A percentile compares a stretch with the other conserved stretches of the same genome.
These are phyloP conservation scores for Fusarium agapanthi DNA, from an alignment of 2,329 filamentous ascomycete species.

Conservation along the genomic window DNA sequence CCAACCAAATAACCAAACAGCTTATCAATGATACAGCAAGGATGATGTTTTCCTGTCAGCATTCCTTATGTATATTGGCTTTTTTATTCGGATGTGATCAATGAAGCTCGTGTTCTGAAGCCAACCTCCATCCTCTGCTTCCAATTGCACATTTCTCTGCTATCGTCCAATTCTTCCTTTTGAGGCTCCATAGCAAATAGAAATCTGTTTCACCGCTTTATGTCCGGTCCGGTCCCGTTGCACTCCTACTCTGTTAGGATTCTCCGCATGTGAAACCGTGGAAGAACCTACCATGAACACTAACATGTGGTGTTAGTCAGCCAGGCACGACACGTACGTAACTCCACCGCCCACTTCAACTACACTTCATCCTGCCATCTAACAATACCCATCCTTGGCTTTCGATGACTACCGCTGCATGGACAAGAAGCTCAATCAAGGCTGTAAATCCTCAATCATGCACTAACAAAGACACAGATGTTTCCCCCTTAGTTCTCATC, in stretches of 20 bases:
- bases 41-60: neutral
- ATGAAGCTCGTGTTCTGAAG: neutral
- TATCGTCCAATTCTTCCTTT: neutral
- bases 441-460: no score
- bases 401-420: neutral
- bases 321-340: constrained; percentile 11
- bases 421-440: neutral
- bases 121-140: neutral
- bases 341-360: constrained; percentile 28
- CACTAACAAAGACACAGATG: no score
- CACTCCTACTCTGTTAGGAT: constrained; percentile 14
- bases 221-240: constrained; percentile 9
- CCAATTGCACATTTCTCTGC: neutral
- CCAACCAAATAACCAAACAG: neutral
- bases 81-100: neutral
- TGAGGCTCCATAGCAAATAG: neutral
- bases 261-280: constrained; percentile 25
- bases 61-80: neutral
- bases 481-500: neutral
- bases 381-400: neutral
- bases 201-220: constrained; percentile 17
- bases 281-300: neutral
- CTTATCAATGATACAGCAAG: neutral
- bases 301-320: constrained; percentile 32
- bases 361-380: constrained; percentile 19